These are phyloP conservation scores for Angophora floribunda DNA, from an alignment of 345 rosid genomes.

Conservation along the genomic window DNA sequence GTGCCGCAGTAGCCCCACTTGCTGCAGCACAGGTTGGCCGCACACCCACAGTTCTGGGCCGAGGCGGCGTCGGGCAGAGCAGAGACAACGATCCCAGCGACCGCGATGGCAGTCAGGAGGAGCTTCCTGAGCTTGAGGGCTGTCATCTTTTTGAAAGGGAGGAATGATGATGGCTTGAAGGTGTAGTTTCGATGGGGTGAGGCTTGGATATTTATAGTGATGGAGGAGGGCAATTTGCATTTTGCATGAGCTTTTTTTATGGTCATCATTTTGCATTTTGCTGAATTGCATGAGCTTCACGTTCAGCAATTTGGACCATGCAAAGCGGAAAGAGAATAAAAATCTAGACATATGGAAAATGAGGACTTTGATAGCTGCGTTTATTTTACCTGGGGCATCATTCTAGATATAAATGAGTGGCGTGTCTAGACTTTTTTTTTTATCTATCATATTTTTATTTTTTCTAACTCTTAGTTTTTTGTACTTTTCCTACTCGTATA, in stretches of 20 bases:
- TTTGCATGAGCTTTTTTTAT: neutral
- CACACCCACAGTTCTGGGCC: conserved; percentile 22
- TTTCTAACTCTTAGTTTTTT: too few relatives aligned
- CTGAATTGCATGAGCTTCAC: neutral
- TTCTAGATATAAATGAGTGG: neutral
- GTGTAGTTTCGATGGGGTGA: neutral
- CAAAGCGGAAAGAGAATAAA: neutral
- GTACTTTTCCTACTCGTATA: too few relatives aligned
- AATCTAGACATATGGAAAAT: neutral
- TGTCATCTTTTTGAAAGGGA: neutral
- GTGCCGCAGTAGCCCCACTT: conserved; percentile 20
- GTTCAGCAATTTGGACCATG: neutral
- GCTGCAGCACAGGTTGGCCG: conserved; percentile 16
- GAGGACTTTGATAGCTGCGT: neutral
- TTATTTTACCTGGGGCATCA: neutral
- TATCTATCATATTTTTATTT: too few relatives aligned
- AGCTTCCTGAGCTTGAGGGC: neutral
- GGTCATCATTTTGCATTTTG: neutral
- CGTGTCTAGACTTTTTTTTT: neutral
- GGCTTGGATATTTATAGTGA: neutral
- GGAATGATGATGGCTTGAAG: neutral
- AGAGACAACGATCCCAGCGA: neutral
- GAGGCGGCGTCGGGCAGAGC: neutral
- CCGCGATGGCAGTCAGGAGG: neutral
- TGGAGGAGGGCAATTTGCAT: neutral